phyloP scores from a whole-genome alignment of 2,329 filamentous ascomycete species.

The Penicillium brasilianum region DNA sequence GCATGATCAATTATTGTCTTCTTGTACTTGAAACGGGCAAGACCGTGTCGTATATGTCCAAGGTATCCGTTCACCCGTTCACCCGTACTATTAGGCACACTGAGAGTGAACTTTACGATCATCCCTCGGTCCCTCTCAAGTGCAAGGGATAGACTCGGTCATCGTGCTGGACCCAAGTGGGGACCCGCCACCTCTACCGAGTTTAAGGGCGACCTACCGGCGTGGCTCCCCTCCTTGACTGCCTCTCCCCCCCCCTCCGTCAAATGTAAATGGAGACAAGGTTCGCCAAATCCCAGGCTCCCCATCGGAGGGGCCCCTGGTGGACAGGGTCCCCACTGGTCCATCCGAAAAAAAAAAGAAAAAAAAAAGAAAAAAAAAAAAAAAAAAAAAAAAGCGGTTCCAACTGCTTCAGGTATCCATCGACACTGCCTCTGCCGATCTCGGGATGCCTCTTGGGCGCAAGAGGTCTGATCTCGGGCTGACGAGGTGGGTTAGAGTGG shows the following conservation, averaged over 20 bases:
- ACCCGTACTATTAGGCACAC: no score
- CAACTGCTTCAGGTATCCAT: conserved; percentile 28
- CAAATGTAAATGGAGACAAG: conserved; percentile 18
- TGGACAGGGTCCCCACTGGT: conserved; percentile 25
- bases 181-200: conserved; percentile 26
- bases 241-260: neutral
- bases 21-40: no score
- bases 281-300: conserved; percentile 26
- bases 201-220: conserved; percentile 11
- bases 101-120: no score
- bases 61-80: no score
- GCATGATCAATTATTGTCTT: no score
- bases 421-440: conserved; percentile 39
- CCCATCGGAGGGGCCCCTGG: conserved; percentile 21
- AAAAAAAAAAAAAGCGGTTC: conserved; percentile 5
- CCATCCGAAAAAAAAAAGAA: conserved; percentile 13
- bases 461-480: conserved; percentile 30
- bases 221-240: conserved; percentile 7
- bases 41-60: no score
- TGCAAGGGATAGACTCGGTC: neutral
- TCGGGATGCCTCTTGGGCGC: conserved; percentile 25
- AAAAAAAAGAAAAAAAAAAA: neutral
- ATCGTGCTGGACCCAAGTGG: conserved; percentile 18
- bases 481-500: neutral
- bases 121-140: no score